Evolutionary conservation across 495 filamentous ascomycete genomes (phyloP).

Genomic region (Cetradonia linearis): DNA sequence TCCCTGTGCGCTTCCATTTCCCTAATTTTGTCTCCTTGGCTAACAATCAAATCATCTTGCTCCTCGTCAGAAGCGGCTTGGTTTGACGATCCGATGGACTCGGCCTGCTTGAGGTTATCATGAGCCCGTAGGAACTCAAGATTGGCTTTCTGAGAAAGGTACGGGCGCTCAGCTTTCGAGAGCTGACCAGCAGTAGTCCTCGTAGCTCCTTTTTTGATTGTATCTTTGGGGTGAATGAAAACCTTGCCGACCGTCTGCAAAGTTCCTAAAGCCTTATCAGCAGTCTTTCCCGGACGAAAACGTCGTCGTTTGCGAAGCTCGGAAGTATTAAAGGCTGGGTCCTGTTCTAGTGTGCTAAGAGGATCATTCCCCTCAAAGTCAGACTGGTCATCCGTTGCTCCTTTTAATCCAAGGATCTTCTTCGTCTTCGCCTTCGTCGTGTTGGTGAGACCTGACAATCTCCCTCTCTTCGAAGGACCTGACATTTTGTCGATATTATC

Average conservation of each 20-base stretch:
- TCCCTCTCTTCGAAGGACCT: slow-evolving; percentile 2
- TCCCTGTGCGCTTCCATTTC: slow-evolving; percentile 31
- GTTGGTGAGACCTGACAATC: slow-evolving; percentile 14
- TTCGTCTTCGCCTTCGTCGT: slow-evolving; percentile 19
- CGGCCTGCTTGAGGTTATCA: slow-evolving; percentile 26
- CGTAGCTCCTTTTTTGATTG: slow-evolving; percentile 27
- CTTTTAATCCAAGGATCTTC: slow-evolving; percentile 13
- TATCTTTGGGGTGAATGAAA: slow-evolving; percentile 30
- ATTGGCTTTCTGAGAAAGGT: slow-evolving; percentile 30
- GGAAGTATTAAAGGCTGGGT: slow-evolving; percentile 27
- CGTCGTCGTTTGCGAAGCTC: slow-evolving; percentile 15
- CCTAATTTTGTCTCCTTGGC: slow-evolving; percentile 24
- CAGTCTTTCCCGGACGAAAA: slow-evolving; percentile 10
- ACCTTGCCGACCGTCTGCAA: slow-evolving; percentile 23
- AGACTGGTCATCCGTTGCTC: not conserved
- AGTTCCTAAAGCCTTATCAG: slow-evolving; percentile 16
- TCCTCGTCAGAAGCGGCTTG: slow-evolving; percentile 19
- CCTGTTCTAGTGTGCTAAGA: slow-evolving; percentile 16
- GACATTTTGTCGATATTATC: slow-evolving; percentile 8
- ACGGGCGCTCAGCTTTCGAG: slow-evolving; percentile 31
- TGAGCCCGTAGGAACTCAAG: slow-evolving; percentile 34
- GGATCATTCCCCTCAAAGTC: slow-evolving; percentile 1
- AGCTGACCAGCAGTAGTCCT: slow-evolving; percentile 27
- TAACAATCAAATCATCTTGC: slow-evolving; percentile 7
- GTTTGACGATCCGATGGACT: slow-evolving; percentile 19